Percentiles rank a stretch among this genome's conserved stretches.
phyloP scores from a whole-genome alignment of 2,329 filamentous ascomycete genomes.

The Ophiocordyceps sinensis region DNA sequence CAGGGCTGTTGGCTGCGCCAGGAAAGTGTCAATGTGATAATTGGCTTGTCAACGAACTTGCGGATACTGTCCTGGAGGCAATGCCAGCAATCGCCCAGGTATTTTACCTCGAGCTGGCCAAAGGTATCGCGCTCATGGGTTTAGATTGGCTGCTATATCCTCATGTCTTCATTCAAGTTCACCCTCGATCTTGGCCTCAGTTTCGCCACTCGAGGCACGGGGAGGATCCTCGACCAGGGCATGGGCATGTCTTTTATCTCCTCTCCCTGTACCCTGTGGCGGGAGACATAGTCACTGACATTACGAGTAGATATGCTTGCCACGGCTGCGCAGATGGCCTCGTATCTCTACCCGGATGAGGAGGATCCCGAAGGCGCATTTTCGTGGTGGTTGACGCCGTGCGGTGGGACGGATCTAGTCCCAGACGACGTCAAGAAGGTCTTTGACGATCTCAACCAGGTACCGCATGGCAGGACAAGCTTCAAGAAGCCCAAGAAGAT shows the following conservation, averaged over 20 bases:
- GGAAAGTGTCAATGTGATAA: background rate
- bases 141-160: conserved; percentile 1
- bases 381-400: conserved; percentile 2
- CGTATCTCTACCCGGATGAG: conserved; percentile 1
- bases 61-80: background rate
- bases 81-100: background rate
- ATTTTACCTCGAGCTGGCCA: no score
- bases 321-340: background rate
- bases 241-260: background rate
- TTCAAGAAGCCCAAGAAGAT: conserved; percentile 1
- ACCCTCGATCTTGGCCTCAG: background rate
- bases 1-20: background rate
- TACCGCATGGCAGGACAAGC: background rate
- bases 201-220: background rate
- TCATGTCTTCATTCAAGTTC: conserved; percentile 1
- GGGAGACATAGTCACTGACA: no score
- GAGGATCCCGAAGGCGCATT: conserved; percentile 3
- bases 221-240: background rate
- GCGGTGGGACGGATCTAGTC: conserved; percentile 1
- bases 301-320: background rate
- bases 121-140: no score
- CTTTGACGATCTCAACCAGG: background rate
- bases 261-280: no score
- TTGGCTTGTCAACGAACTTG: background rate
- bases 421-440: conserved; percentile 2